Conservation (phyloP, 179 eudicot species). For the Drosera spatulata region DNA sequence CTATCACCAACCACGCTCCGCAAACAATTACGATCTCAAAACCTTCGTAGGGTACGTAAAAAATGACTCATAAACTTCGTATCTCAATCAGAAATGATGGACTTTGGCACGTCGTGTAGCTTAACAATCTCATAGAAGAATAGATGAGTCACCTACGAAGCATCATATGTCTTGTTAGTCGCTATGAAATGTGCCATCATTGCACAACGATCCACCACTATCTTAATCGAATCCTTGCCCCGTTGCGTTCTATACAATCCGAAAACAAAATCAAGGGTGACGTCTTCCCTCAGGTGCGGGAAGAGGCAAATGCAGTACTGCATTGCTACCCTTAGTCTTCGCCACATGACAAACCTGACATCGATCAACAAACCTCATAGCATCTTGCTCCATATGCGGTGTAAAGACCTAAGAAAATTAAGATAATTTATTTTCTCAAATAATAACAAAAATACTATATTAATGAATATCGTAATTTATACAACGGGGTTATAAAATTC, state of each 20-base stretch:
- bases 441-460: no score
- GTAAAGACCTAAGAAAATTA: no score
- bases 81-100: not conserved
- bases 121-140: not conserved
- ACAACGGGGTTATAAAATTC: no score
- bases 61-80: not conserved
- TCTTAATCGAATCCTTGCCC: not conserved
- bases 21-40: no score
- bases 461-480: no score
- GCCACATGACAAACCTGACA: not conserved
- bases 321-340: not conserved
- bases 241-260: not conserved
- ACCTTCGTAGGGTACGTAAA: not conserved
- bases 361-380: not conserved
- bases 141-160: not conserved
- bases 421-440: no score
- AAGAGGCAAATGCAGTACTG: not conserved
- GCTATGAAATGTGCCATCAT: not conserved
- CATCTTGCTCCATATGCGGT: not conserved
- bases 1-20: no score
- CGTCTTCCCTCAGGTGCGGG: not conserved
- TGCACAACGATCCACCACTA: not conserved
- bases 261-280: not conserved
- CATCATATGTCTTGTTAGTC: not conserved
- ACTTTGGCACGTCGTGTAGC: not conserved